phyloP scores from a whole-genome alignment of 495 filamentous ascomycete species.

The Collariella sp. region DNA sequence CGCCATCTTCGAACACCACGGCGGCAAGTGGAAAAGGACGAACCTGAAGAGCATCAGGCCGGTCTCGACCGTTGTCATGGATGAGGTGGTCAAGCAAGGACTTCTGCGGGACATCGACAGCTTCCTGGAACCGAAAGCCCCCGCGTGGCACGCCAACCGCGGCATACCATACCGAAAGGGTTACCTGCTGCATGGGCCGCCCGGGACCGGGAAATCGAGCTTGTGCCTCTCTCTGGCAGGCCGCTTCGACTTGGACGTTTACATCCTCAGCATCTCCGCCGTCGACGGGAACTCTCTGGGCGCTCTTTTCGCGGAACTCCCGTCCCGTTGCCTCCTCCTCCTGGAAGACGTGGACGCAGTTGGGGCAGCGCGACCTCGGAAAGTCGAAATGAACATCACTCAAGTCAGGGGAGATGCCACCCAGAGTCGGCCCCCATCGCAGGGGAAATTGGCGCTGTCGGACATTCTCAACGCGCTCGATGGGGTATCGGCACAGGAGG shows the following conservation, averaged over 20 bases:
- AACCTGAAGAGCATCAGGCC: conserved; percentile 7
- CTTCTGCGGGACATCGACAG: conserved; percentile 6
- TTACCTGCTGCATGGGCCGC: conserved; percentile 41
- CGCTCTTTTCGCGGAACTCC: conserved; percentile 21
- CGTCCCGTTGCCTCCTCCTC: conserved; percentile 39
- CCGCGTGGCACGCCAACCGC: conserved; percentile 27
- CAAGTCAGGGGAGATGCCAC: neutral
- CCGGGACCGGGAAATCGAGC: conserved; percentile 46
- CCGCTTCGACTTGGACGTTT: conserved; percentile 37
- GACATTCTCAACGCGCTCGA: conserved; percentile 64
- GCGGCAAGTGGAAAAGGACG: conserved; percentile 1
- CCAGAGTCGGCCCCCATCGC: neutral
- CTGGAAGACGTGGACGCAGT: conserved; percentile 45
- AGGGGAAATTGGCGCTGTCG: conserved; percentile 46
- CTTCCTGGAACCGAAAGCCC: conserved; percentile 4
- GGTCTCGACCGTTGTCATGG: conserved; percentile 9
- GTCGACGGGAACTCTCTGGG: conserved; percentile 11
- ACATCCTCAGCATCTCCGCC: conserved; percentile 37
- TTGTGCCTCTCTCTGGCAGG: conserved; percentile 42
- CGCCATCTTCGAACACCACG: conserved; percentile 2
- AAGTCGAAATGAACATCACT: conserved; percentile 6
- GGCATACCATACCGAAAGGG: conserved; percentile 46
- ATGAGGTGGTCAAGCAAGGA: conserved; percentile 3
- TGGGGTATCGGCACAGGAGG: conserved; percentile 57
- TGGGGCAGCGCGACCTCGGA: conserved; percentile 14